Evolutionary conservation across 139 green algal genomes (phyloP), one percentile per base, ranked within the genome.

Genomic region (Eudorina sp.): DNA sequence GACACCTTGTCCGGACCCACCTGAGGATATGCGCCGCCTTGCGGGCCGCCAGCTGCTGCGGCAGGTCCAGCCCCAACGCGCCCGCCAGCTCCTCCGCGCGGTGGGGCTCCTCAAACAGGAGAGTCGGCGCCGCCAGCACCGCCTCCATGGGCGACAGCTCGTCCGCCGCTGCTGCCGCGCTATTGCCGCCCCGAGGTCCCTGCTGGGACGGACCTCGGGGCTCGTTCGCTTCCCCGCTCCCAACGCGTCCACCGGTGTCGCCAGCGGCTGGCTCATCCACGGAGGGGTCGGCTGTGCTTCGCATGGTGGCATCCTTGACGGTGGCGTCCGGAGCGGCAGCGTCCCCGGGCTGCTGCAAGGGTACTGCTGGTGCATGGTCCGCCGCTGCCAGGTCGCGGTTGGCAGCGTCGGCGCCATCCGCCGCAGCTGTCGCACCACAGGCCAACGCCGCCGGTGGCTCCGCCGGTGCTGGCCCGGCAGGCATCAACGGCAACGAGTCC

Each of bases 21-120:
- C 38, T 80, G 19, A 90, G 60, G 29, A 90, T 86, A 23, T 74
- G 66, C 14, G 86, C 86, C 2, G 86, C 76, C 78, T 90, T 90
- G 53, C 64, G 48, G 1, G 86, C 86, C 14, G 86, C 86, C 41
- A 87, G 48, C 86, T 87, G 86, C 62, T 87, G 86, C 78, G 51
- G 40, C 29, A 19, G 18, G 23, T 87, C 78, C 36, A 90, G 38
- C 27, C 86, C 86, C 53, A 90, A 53, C 38, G 34, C 53, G 40
- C 31, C 38, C 77, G 86, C 86, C n/a, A 90, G 53, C 86, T 81
- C 31, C 48, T 75, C 75, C 23, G 86, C 86, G 14, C 46, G 51
- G 31, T 13, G 38, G 2, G 86, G 86, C 41, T 87, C 86, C n/a
- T 75, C 46, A 53, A 90, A 78, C n/a, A 90, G 68, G 68, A 88